phyloP scores from a whole-genome alignment of 2,329 filamentous ascomycete species.

The Metarhizium album region DNA sequence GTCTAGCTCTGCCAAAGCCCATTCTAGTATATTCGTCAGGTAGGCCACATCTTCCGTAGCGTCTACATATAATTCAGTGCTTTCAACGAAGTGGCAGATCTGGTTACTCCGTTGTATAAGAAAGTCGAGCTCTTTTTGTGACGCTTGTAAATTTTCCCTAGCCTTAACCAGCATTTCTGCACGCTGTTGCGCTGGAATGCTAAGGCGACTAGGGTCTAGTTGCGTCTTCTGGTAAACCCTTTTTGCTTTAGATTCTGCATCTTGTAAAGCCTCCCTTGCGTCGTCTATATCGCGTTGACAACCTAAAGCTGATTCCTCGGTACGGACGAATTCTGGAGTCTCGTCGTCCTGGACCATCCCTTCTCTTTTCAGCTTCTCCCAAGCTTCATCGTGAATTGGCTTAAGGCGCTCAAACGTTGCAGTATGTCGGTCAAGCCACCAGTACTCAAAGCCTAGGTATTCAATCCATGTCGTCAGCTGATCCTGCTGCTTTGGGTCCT shows the following conservation, averaged over 20 bases:
- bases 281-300: background rate
- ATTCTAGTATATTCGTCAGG: constrained; percentile 13
- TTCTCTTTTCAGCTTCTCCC: constrained; percentile 10
- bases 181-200: constrained; percentile 3
- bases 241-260: constrained; percentile 1
- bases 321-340: constrained; percentile 8
- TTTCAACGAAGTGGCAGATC: constrained; percentile 4
- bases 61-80: constrained; percentile 2
- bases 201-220: background rate
- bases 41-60: constrained; percentile 10
- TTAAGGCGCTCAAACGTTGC: background rate
- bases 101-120: background rate
- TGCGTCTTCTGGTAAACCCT: constrained; percentile 3
- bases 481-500: constrained; percentile 18
- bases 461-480: constrained; percentile 25
- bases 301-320: background rate
- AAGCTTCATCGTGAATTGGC: too few relatives aligned
- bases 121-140: background rate
- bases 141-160: background rate
- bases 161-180: constrained; percentile 3
- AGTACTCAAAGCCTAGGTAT: constrained; percentile 20
- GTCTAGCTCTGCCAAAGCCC: constrained; percentile 16
- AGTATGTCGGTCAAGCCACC: constrained; percentile 10
- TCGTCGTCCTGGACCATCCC: constrained; percentile 14
- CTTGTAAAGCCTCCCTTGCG: background rate